Base-by-base conservation (phyloP, 495 filamentous ascomycete species). In the Parachaetomium inaequale region DNA sequence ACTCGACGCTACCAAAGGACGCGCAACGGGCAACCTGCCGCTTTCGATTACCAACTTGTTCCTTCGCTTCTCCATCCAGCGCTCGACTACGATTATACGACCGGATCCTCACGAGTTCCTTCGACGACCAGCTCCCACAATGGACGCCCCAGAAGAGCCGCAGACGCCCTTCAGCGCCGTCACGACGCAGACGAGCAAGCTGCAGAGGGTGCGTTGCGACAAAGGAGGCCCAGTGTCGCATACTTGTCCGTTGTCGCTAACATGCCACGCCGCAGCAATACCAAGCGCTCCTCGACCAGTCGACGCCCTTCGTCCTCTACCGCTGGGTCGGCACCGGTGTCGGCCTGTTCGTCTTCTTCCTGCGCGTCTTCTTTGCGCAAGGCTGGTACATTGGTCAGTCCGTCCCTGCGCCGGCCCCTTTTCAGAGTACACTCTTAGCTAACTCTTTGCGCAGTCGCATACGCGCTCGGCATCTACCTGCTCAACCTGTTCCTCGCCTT, bases 401-500 rank as follows among this genome's bases (percentile, higher is more conserved):
- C 19, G n/a, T n/a, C n/a, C n/a, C 6, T 3, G 28, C 34, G 23
- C 19, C 25, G 7, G 8, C 36, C 4, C 36, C 8, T 10, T 34
- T 4, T 10, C 32, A 34, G 5, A 34, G 32, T 5, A 8, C 25
- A 10, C 46, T 1, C 3, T 10, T 0, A 6, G 23, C 66, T 73
- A 58, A 76, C 64, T 1, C 40, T 42, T 12, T 21, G 50, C 1
- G 53, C 69, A 98, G 94, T 98, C 64, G 92, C 91, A 66, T 98
- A 98, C 78, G 93, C 94, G 28, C 87, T 98, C 58, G 94, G 94
- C 62, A 98, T 98, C 82, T 98, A 98, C 81, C 91, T 98, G 49
- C 88, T 98, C 58, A 98, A 98, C 79, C 87, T 98, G 58, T 98
- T 98, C 86, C 91, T 98, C 73, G 95, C 95, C 64, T 98, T 98